Conservation (phyloP, 2,329 filamentous ascomycete genomes). For the Raffaelea arxii region DNA sequence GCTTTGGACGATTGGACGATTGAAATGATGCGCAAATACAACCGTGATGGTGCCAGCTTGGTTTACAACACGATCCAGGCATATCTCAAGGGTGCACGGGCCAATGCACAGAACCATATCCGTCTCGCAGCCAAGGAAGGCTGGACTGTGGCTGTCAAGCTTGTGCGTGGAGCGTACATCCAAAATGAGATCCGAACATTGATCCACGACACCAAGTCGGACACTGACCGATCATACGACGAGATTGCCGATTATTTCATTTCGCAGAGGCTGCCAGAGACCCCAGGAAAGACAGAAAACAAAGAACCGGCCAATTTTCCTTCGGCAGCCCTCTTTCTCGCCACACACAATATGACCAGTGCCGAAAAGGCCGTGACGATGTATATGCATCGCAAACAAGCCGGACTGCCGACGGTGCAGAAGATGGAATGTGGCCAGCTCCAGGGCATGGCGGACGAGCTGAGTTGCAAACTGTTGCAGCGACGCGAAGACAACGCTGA, state of each 20-base stretch:
- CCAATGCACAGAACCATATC: conserved; percentile 49
- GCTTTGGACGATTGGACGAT: conserved; percentile 75
- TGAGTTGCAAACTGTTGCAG: conserved; percentile 54
- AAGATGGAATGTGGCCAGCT: neutral
- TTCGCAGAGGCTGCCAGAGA: conserved; percentile 46
- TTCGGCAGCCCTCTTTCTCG: conserved; percentile 56
- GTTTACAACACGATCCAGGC: conserved; percentile 75
- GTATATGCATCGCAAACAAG: neutral
- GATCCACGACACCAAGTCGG: conserved; percentile 60
- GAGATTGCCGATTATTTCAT: conserved; percentile 58
- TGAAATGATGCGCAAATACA: conserved; percentile 64
- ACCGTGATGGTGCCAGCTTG: conserved; percentile 53
- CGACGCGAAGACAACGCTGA: conserved; percentile 6
- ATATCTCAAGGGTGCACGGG: conserved; percentile 56
- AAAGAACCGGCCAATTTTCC: conserved; percentile 43
- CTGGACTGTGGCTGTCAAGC: conserved; percentile 62
- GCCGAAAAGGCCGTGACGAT: conserved; percentile 29
- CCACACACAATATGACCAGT: conserved; percentile 70
- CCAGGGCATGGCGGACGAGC: conserved; percentile 92
- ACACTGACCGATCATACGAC: conserved; percentile 65
- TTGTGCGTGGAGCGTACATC: conserved; percentile 66
- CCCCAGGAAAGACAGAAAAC: too few species aligned
- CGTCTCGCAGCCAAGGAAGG: conserved; percentile 44
- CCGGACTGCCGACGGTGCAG: neutral
- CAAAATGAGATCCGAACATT: conserved; percentile 58